Evolutionary conservation across 257 asterid species (phyloP).

Genomic region (Asclepias syriaca): DNA sequence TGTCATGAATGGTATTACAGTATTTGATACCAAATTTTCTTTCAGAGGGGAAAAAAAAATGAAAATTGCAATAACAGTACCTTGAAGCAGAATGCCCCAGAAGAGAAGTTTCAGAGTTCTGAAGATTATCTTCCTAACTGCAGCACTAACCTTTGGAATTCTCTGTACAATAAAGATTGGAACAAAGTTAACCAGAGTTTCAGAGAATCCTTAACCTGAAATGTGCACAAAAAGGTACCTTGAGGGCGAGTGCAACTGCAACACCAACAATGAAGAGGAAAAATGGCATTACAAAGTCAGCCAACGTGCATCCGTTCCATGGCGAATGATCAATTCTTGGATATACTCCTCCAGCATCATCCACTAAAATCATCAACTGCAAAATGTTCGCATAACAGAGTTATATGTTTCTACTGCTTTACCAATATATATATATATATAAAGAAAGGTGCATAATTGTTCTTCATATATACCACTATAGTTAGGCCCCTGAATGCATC

Average conservation of each 20-base stretch:
- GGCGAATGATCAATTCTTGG: constrained; percentile 82
- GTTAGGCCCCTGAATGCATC: constrained; percentile 88
- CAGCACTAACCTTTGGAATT: constrained; percentile 40
- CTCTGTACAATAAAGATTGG: constrained; percentile 34
- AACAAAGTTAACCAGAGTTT: not conserved
- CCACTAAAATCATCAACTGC: constrained; percentile 82
- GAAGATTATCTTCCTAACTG: constrained; percentile 48
- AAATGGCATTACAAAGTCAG: constrained; percentile 86
- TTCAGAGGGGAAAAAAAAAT: not conserved
- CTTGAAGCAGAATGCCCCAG: constrained; percentile 86
- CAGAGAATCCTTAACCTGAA: not conserved
- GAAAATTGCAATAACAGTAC: constrained; percentile 21
- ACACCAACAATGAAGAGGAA: constrained; percentile 90
- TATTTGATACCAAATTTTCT: not conserved
- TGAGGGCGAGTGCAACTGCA: constrained; percentile 80
- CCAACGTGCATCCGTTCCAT: constrained; percentile 91
- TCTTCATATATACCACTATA: constrained; percentile 43
- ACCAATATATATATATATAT: too few relatives aligned
- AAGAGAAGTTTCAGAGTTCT: constrained; percentile 81
- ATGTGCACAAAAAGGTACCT: constrained; percentile 31
- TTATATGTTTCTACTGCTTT: not conserved
- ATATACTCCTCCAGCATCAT: constrained; percentile 73
- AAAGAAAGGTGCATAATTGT: not conserved
- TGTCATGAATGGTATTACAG: not conserved
- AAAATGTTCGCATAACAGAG: not conserved